Evolutionary conservation across 768 basidiomycete genomes (phyloP).

Genomic region (Rhizopogon vesiculosus): DNA sequence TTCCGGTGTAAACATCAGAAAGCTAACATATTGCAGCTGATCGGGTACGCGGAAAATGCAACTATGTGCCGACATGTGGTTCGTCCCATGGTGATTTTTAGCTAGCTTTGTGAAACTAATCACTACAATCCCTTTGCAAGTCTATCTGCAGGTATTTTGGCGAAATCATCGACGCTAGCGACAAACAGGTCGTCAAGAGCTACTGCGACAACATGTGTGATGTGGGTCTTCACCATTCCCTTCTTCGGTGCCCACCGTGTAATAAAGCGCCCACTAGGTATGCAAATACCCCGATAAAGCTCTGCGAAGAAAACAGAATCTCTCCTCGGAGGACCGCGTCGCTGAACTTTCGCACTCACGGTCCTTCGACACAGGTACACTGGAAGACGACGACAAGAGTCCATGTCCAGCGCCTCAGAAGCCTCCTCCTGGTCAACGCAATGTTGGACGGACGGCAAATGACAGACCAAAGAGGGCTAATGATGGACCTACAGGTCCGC

Average conservation of each 20-base stretch:
- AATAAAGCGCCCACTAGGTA: conserved; percentile 39
- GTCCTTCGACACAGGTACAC: not conserved
- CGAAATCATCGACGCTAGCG: conserved; percentile 50
- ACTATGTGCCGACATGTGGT: conserved; percentile 70
- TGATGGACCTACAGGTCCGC: conserved; percentile 6
- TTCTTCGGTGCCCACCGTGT: not conserved
- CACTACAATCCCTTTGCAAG: conserved; percentile 27
- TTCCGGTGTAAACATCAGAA: conserved; percentile 16
- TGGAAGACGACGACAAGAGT: not conserved
- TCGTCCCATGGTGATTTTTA: conserved; percentile 17
- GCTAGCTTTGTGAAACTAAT: not conserved
- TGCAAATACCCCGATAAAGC: conserved; percentile 78
- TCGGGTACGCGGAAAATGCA: conserved; percentile 54
- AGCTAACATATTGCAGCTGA: conserved; percentile 26
- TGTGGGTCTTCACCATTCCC: conserved; percentile 35
- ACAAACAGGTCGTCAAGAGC: conserved; percentile 36
- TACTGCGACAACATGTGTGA: conserved; percentile 83
- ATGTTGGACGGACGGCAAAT: conserved; percentile 1
- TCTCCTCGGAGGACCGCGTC: conserved; percentile 39
- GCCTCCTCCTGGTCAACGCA: not conserved
- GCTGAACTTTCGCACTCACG: conserved; percentile 13
- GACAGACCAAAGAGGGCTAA: conserved; percentile 19
- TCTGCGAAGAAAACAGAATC: conserved; percentile 38
- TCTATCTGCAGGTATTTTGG: conserved; percentile 80
- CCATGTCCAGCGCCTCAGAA: not conserved